Percentiles rank a stretch among this genome's conserved stretches.
Evolutionary conservation across 2,329 filamentous ascomycete species (phyloP).

Genomic region (Trichoderma sp.): DNA sequence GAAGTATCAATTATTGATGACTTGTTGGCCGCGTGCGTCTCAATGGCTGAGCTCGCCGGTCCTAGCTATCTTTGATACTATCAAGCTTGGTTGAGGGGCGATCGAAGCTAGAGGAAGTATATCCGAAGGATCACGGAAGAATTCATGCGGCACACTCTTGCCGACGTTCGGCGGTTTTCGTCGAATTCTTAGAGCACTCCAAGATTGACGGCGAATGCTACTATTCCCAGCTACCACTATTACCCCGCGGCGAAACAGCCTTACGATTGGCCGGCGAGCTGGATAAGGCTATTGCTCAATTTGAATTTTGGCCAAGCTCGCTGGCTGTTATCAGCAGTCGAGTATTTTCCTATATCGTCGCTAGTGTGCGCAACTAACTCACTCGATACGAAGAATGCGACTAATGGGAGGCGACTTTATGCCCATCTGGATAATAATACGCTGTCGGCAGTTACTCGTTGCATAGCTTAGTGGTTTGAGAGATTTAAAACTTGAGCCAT

Average conservation of each 20-base stretch:
- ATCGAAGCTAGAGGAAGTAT: neutral
- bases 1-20: neutral
- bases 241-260: conserved; percentile 1
- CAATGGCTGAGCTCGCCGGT: neutral
- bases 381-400: neutral
- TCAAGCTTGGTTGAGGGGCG: neutral
- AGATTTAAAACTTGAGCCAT: neutral
- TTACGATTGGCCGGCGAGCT: neutral
- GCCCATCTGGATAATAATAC: neutral
- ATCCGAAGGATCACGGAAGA: neutral
- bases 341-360: neutral
- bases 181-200: neutral
- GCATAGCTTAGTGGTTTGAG: neutral
- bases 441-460: neutral
- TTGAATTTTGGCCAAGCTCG: neutral
- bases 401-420: neutral
- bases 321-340: neutral
- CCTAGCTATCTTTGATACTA: neutral
- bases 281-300: neutral
- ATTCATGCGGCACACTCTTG: neutral
- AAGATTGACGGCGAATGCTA: neutral
- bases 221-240: neutral
- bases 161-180: neutral
- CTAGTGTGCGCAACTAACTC: neutral
- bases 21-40: neutral